Evolutionary conservation across 2,329 filamentous ascomycete genomes (phyloP).

Genomic region (Aspergillus vadensis): DNA sequence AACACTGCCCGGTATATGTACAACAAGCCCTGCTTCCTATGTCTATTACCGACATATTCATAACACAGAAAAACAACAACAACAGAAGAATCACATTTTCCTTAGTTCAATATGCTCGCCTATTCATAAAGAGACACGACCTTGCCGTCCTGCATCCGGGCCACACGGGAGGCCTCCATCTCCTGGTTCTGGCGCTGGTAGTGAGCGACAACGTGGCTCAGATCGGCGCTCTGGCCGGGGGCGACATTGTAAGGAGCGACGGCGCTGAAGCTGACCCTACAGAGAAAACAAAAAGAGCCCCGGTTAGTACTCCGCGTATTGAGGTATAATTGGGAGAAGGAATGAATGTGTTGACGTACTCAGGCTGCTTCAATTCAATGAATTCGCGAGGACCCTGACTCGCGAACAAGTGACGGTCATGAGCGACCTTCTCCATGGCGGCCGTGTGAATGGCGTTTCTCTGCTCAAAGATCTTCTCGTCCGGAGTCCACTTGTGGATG

Average conservation of each 20-base stretch:
- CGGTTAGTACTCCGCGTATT: too few species aligned
- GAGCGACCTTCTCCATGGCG: constrained; percentile 64
- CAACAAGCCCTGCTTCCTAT: constrained; percentile 30
- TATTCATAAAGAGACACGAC: constrained; percentile 48
- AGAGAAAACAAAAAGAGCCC: too few species aligned
- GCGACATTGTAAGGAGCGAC: constrained; percentile 66
- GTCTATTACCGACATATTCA: constrained; percentile 27
- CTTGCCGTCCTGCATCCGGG: constrained; percentile 47
- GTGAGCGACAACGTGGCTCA: constrained; percentile 63
- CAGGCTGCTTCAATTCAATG: constrained; percentile 61
- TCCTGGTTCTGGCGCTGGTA: constrained; percentile 61
- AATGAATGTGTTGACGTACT: constrained; percentile 54
- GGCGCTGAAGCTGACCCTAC: constrained; percentile 60
- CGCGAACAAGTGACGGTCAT: constrained; percentile 63
- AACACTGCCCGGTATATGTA: constrained; percentile 39
- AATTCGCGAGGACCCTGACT: constrained; percentile 44
- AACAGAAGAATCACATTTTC: constrained; percentile 22
- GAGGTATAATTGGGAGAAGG: too few species aligned
- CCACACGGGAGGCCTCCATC: constrained; percentile 58
- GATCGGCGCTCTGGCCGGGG: constrained; percentile 61
- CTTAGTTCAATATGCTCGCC: constrained; percentile 16
- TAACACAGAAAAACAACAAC: constrained; percentile 15
- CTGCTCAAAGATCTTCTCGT: constrained; percentile 55
- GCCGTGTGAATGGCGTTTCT: constrained; percentile 63
- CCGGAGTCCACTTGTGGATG: constrained; percentile 59